phyloP scores from a whole-genome alignment of 371 early-diverging fungal genomes.

The Mortierella polycephala region DNA sequence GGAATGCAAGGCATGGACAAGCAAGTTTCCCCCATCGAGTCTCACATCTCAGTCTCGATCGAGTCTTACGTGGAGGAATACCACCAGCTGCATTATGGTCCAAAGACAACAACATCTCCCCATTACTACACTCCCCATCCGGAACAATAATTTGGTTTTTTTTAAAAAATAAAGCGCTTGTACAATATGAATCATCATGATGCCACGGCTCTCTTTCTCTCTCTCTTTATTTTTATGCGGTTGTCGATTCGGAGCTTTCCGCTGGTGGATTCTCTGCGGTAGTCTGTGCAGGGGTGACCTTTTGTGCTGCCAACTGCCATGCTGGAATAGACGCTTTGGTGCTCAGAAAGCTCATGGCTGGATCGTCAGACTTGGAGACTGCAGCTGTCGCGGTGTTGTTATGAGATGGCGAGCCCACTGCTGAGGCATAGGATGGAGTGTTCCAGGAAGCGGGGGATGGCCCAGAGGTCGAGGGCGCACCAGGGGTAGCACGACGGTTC shows the following conservation, averaged over 20 bases:
- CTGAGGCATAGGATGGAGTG: slow-evolving; percentile 5
- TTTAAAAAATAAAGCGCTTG: background rate
- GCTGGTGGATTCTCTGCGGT: background rate
- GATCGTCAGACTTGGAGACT: background rate
- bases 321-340: slow-evolving; percentile 71
- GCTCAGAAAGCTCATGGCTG: slow-evolving; percentile 42
- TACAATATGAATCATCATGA: background rate
- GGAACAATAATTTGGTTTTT: background rate
- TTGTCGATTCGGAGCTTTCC: slow-evolving; percentile 13
- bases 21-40: slow-evolving; percentile 13
- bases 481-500: slow-evolving; percentile 67
- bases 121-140: background rate
- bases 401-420: background rate
- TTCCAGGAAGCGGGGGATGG: slow-evolving; percentile 9
- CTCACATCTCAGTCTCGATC: slow-evolving; percentile 42
- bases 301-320: slow-evolving; percentile 77
- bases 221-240: slow-evolving; percentile 1
- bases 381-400: background rate
- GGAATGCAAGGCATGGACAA: slow-evolving; percentile 24
- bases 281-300: slow-evolving; percentile 4
- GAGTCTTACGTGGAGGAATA: slow-evolving; percentile 44
- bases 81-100: slow-evolving; percentile 16
- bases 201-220: background rate
- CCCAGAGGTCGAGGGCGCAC: slow-evolving; percentile 10
- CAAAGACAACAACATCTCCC: background rate